Evolutionary conservation across 768 basidiomycete species (phyloP).

Genomic region (Pleurotus salmoneostramineus): DNA sequence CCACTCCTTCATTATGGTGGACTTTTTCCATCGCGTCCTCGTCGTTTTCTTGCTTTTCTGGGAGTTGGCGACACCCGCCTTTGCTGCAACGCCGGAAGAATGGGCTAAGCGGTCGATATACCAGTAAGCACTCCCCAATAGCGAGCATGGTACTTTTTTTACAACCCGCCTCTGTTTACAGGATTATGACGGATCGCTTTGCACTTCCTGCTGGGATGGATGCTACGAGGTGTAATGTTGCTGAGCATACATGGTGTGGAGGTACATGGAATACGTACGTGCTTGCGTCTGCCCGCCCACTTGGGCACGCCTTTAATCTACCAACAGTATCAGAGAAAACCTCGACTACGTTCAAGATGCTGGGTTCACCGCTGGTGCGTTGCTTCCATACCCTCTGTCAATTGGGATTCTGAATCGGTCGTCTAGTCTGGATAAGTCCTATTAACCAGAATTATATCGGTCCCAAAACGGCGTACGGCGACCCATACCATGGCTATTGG

Average conservation of each 20-base stretch:
- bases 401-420: neutral
- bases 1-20: neutral
- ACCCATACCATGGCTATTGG: slow-evolving; percentile 89
- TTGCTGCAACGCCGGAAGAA: slow-evolving; percentile 64
- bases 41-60: slow-evolving; percentile 20
- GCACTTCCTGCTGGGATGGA: slow-evolving; percentile 58
- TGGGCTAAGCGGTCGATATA: slow-evolving; percentile 81
- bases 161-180: slow-evolving; percentile 16
- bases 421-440: slow-evolving; percentile 78
- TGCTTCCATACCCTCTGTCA: neutral
- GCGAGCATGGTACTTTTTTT: slow-evolving; percentile 13
- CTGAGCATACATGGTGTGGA: slow-evolving; percentile 73
- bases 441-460: slow-evolving; percentile 77
- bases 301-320: neutral
- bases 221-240: slow-evolving; percentile 51
- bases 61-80: slow-evolving; percentile 24
- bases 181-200: slow-evolving; percentile 74
- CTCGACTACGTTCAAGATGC: slow-evolving; percentile 84
- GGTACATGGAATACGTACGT: slow-evolving; percentile 73
- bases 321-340: slow-evolving; percentile 54
- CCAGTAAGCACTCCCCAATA: slow-evolving; percentile 38
- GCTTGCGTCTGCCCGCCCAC: neutral
- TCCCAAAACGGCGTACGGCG: slow-evolving; percentile 67
- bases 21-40: slow-evolving; percentile 7
- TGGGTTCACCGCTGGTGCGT: slow-evolving; percentile 73